Conservation (phyloP, 768 basidiomycete genomes). For the Pulveroboletus sp. region DNA sequence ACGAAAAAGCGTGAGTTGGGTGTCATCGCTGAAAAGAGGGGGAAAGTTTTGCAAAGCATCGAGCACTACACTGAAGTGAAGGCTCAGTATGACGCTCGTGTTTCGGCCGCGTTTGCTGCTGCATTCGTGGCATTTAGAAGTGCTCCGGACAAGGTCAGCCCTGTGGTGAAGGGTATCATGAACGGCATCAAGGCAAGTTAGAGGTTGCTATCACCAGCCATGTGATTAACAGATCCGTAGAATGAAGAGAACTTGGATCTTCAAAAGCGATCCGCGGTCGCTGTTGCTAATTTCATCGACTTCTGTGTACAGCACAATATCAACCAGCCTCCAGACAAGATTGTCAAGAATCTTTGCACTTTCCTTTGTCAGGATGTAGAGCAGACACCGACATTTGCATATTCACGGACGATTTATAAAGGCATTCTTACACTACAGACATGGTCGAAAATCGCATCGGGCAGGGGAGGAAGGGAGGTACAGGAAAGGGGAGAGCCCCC, state of each 20-base stretch:
- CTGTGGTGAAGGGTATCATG: conserved; percentile 95
- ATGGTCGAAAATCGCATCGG: conserved; percentile 35
- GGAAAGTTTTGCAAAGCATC: conserved; percentile 62
- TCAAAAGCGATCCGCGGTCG: conserved; percentile 81
- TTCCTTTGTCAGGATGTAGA: conserved; percentile 92
- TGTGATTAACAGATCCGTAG: conserved; percentile 36
- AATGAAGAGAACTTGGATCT: conserved; percentile 86
- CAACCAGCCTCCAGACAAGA: conserved; percentile 87
- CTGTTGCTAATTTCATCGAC: conserved; percentile 84
- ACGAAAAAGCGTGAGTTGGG: conserved; percentile 77
- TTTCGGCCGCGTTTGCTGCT: conserved; percentile 85
- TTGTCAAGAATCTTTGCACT: conserved; percentile 94
- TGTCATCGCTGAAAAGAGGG: conserved; percentile 71
- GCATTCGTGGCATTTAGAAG: conserved; percentile 85
- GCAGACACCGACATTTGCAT: conserved; percentile 85
- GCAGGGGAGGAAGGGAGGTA: conserved; percentile 36
- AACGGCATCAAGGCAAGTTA: conserved; percentile 86
- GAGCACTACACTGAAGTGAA: conserved; percentile 81
- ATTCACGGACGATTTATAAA: conserved; percentile 52
- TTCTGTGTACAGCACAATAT: conserved; percentile 75
- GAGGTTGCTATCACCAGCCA: not conserved
- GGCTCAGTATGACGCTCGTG: conserved; percentile 78
- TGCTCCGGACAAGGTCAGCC: conserved; percentile 91
- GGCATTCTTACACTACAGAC: conserved; percentile 77
- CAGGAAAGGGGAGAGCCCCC: conserved; percentile 40